A percentile compares a stretch with the other conserved stretches of the same genome.
Conservation (phyloP, 495 filamentous ascomycete genomes). For the Neurospora sp. region DNA sequence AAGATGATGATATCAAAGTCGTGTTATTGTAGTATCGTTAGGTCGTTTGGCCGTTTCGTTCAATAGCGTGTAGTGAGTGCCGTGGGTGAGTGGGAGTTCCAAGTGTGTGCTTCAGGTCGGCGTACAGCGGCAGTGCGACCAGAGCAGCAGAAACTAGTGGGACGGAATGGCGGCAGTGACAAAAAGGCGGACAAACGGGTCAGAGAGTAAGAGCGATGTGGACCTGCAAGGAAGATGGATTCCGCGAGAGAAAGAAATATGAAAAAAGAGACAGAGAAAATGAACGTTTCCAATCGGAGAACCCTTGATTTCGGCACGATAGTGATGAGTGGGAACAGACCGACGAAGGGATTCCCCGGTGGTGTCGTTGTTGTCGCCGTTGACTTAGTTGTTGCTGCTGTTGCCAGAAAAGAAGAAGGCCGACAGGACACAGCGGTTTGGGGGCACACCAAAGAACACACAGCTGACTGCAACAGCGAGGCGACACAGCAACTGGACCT, state of each 20-base stretch:
- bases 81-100: background rate
- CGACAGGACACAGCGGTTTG: background rate
- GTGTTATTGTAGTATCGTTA: background rate
- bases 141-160: background rate
- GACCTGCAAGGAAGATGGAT: background rate
- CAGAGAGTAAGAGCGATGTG: background rate
- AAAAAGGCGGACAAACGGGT: background rate
- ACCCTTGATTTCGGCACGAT: background rate
- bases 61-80: background rate
- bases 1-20: background rate
- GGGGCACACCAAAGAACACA: background rate
- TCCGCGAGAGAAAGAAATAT: background rate
- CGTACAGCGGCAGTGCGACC: background rate
- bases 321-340: background rate
- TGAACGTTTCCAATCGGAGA: background rate
- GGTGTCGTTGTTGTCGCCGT: background rate
- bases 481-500: background rate
- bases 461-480: background rate
- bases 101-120: background rate
- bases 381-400: background rate
- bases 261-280: background rate
- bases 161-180: background rate
- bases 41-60: background rate
- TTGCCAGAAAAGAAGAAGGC: background rate
- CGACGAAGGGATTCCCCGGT: background rate